Percentiles rank a stretch among this genome's conserved stretches.
Evolutionary conservation across 345 rosid genomes (phyloP).

Genomic region (Ailanthus altissimus): DNA sequence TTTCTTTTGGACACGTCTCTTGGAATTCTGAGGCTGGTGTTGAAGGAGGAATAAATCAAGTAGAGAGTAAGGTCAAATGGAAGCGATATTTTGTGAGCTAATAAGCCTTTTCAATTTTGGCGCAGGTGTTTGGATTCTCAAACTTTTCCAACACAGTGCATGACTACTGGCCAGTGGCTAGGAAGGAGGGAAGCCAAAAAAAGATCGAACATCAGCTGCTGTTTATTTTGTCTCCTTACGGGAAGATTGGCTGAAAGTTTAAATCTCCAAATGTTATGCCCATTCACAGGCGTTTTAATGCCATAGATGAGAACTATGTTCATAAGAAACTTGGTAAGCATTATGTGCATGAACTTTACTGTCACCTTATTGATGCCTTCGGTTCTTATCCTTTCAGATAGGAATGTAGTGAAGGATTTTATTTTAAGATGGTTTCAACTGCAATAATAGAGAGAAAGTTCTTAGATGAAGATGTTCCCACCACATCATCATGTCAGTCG

Average conservation of each 20-base stretch:
- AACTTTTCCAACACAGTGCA: constrained; percentile 15
- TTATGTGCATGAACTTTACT: constrained; percentile 3
- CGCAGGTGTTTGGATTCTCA: constrained; percentile 20
- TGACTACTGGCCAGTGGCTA: neutral
- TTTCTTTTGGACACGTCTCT: neutral
- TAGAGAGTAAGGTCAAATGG: neutral
- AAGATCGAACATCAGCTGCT: no score
- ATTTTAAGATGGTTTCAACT: neutral
- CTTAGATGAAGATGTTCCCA: no score
- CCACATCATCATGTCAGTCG: no score
- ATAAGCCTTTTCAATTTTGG: constrained; percentile 3
- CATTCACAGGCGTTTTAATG: neutral
- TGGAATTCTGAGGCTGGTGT: neutral
- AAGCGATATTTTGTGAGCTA: neutral
- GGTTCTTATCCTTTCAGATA: neutral
- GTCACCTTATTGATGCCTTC: neutral
- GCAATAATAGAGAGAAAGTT: no score
- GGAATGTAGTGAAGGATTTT: neutral
- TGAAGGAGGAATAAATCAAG: neutral
- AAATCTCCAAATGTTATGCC: no score
- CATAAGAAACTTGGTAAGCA: neutral
- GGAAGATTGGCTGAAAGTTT: neutral
- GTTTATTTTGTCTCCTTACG: neutral
- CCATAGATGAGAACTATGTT: neutral
- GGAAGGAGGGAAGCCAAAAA: neutral